Percentiles rank a stretch among this genome's conserved stretches.
Conservation (phyloP, 2,329 filamentous ascomycete species). For the Colletotrichum orchidophilum region DNA sequence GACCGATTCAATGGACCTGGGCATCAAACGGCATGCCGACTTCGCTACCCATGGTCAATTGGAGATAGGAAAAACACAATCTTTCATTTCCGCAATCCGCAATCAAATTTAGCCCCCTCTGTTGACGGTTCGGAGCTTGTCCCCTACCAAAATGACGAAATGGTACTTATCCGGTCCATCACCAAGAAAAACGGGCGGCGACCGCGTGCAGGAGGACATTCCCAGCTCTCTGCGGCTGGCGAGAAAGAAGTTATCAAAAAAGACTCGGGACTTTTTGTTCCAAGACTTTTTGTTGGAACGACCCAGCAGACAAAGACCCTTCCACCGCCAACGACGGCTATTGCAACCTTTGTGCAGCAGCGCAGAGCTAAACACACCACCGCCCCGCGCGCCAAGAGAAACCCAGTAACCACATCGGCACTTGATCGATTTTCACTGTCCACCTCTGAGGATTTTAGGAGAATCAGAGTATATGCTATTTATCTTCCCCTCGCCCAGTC, state of each 20-base stretch:
- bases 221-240: background rate
- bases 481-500: background rate
- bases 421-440: background rate
- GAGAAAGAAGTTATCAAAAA: background rate
- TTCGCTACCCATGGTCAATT: background rate
- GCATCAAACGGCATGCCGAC: background rate
- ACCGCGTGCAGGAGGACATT: background rate
- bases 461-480: background rate
- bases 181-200: background rate
- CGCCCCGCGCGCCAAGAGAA: conserved; percentile 28
- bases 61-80: background rate
- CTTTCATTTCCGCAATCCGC: conserved; percentile 4
- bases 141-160: conserved; percentile 19
- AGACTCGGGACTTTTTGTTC: background rate
- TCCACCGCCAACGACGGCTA: background rate
- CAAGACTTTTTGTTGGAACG: no score
- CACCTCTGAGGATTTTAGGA: background rate
- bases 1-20: conserved; percentile 16
- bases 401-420: background rate
- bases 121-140: background rate
- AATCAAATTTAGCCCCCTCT: background rate
- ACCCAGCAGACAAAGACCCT: background rate
- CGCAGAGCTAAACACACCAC: background rate
- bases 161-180: background rate
- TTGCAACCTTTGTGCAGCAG: conserved; percentile 4